phyloP scores from a whole-genome alignment of 306 rosid species.

The Mimosa bimucronata region DNA sequence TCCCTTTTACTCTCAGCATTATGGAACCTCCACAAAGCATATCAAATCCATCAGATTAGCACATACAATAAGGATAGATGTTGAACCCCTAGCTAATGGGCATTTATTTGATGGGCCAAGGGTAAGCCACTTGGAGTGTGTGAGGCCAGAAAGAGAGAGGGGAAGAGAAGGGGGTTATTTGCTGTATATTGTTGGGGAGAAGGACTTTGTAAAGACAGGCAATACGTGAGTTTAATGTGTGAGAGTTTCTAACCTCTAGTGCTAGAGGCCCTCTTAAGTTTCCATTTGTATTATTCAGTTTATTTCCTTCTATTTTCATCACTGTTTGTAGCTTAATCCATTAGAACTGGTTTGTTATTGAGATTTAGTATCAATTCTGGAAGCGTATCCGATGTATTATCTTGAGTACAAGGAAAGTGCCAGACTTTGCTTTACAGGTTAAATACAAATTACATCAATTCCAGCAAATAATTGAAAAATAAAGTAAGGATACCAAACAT shows the following conservation, averaged over 20 bases:
- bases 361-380: not conserved
- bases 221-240: not conserved
- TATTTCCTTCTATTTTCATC: not conserved
- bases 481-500: constrained; percentile 93
- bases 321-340: not conserved
- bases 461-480: constrained; percentile 12
- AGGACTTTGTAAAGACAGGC: not conserved
- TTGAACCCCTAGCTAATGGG: not conserved
- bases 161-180: not conserved
- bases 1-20: not conserved
- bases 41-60: constrained; percentile 21
- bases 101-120: not conserved
- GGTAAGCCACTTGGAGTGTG: not conserved
- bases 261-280: not conserved
- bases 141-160: not conserved
- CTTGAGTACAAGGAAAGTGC: constrained; percentile 11
- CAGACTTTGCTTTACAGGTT: constrained; percentile 1
- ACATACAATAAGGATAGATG: not conserved
- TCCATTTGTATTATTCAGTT: not conserved
- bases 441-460: constrained; percentile 9
- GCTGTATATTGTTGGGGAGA: not conserved
- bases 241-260: not conserved
- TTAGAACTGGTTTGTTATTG: not conserved
- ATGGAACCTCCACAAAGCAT: constrained; percentile 29
- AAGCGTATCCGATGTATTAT: not conserved